Evolutionary conservation across 139 green algal genomes (phyloP), one percentile per base, ranked within the genome.

Genomic region (Chlorella sp.): DNA sequence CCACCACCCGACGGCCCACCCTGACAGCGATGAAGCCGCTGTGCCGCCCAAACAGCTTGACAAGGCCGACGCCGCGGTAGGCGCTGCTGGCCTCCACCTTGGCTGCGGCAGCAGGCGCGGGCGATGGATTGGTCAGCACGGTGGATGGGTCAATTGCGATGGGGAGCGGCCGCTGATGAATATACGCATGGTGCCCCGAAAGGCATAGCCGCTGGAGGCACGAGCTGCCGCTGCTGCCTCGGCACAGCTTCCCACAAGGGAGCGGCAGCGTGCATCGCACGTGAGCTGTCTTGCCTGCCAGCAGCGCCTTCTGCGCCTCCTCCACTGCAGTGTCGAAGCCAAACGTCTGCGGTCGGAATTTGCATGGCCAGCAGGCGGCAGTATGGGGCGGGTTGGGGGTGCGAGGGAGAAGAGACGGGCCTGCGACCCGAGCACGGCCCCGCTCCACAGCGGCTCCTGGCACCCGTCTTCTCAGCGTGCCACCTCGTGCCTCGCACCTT

Each of bases 241-340:
- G n/a, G n/a, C n/a, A n/a, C n/a, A n/a, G n/a, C n/a, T n/a, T n/a
- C n/a, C n/a, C n/a, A n/a, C n/a, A n/a, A n/a, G n/a, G n/a, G n/a
- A n/a, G n/a, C n/a, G n/a, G n/a, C n/a, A n/a, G n/a, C n/a, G n/a
- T n/a, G n/a, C n/a, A n/a, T n/a, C n/a, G n/a, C n/a, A n/a, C n/a
- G n/a, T n/a, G n/a, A n/a, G n/a, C n/a, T 71, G 63, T 53, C 53
- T 75, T 88, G 33, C 76, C 82, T 3, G 78, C 83, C 40, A 83
- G 58, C 62, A 88, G 70, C 0, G 85, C 79, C 3, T 71, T 50
- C 81, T 96, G 88, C 21, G 90, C 87, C 73, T 96, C 92, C 74
- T 96, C 90, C 62, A 95, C 90, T 11, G 92, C 92, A 1, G 92
- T 97, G 79, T 97, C 88, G 84, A 93, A 97, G 1, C 91, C 91